Percentiles rank a stretch among this genome's conserved stretches.
Conservation (phyloP, 1,284 basidiomycete genomes). For the Ustilago crameri region DNA sequence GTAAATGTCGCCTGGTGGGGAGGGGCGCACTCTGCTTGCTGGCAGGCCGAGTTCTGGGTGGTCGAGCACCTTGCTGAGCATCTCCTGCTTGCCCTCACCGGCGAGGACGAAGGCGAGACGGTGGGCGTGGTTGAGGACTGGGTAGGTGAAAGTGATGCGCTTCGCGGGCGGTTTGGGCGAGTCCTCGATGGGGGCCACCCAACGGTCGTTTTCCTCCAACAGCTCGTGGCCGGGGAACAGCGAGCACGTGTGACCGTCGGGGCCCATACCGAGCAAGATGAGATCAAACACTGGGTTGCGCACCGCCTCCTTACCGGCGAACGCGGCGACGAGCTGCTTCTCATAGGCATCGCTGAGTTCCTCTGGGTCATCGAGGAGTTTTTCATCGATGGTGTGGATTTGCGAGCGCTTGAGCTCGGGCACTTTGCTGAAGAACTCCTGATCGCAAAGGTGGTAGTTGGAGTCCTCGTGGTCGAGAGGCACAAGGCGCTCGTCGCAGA, state of each 20-base stretch:
- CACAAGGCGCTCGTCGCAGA: constrained; percentile 95
- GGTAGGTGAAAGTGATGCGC: constrained; percentile 74
- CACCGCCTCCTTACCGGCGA: constrained; percentile 70
- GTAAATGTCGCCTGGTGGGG: constrained; percentile 75
- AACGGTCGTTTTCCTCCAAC: constrained; percentile 84
- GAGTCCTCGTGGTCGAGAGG: constrained; percentile 91
- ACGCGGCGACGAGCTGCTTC: constrained; percentile 86
- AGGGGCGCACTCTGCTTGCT: constrained; percentile 82
- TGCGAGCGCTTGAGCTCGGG: constrained; percentile 78
- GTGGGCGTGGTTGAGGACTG: constrained; percentile 72
- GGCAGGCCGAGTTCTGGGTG: constrained; percentile 83
- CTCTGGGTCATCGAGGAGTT: constrained; percentile 76
- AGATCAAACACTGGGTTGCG: constrained; percentile 68
- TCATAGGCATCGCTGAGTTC: constrained; percentile 93
- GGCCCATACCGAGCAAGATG: constrained; percentile 68
- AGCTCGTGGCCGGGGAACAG: constrained; percentile 93
- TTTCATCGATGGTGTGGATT: constrained; percentile 85
- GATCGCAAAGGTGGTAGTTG: constrained; percentile 83
- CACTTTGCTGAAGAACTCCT: constrained; percentile 84
- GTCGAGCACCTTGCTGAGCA: constrained; percentile 81
- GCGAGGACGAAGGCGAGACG: constrained; percentile 87
- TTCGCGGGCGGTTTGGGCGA: constrained; percentile 91
- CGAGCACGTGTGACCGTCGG: constrained; percentile 93
- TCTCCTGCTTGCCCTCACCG: constrained; percentile 85
- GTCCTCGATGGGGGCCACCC: constrained; percentile 93